These are phyloP conservation scores for Lagerstroemia fauriei DNA, from an alignment of 441 rosid species.

Conservation along the genomic window DNA sequence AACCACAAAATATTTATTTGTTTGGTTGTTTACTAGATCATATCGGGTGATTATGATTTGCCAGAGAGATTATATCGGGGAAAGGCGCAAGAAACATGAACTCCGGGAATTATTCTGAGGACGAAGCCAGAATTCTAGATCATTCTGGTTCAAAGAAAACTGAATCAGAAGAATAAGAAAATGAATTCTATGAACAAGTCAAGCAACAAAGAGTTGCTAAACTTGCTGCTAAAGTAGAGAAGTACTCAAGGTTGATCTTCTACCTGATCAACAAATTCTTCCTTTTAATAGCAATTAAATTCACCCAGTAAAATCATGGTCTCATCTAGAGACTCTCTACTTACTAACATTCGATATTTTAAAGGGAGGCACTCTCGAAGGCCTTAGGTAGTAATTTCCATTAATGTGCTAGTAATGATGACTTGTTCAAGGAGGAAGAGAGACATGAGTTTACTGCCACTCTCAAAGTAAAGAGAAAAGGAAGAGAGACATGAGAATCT, in stretches of 20 bases:
- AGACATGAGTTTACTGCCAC: too few species aligned
- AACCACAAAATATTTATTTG: not conserved
- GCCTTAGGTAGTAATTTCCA: too few species aligned
- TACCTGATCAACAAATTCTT: not conserved
- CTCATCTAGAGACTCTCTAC: not conserved
- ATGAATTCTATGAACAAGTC: conserved; percentile 71
- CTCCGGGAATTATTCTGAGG: conserved; percentile 73
- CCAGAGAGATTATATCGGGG: conserved; percentile 95
- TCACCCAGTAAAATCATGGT: not conserved
- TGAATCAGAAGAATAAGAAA: conserved; percentile 54
- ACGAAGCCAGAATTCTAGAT: conserved; percentile 47
- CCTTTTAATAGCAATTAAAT: not conserved
- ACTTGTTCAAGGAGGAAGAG: too few species aligned
- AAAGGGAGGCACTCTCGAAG: not conserved
- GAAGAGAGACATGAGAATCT: too few species aligned
- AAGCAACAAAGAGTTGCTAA: conserved; percentile 57
- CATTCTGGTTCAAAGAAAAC: conserved; percentile 45
- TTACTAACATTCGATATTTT: not conserved
- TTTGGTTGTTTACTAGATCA: conserved; percentile 39
- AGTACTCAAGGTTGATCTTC: conserved; percentile 50
- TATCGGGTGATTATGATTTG: conserved; percentile 85
- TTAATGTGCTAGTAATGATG: too few species aligned
- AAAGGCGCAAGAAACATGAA: conserved; percentile 81
- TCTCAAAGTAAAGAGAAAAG: too few species aligned
- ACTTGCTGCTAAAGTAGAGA: conserved; percentile 71